These are phyloP conservation scores for Borealophlyctis nickersoniae DNA, from an alignment of 192 early-diverging fungal genomes.

Conservation along the genomic window DNA sequence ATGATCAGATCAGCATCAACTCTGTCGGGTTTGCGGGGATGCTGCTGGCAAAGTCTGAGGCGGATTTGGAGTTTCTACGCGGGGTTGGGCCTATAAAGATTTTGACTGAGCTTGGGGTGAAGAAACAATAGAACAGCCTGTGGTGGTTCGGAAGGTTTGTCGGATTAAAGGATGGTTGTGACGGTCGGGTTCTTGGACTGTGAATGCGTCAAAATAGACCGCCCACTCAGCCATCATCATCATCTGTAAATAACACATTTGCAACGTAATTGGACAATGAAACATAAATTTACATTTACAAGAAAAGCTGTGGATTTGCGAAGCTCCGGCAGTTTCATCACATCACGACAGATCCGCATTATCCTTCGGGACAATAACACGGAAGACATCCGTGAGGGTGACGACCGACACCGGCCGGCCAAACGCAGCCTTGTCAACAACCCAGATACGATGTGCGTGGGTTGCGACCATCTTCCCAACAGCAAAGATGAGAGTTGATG, in stretches of 20 bases:
- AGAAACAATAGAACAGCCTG: too few relatives aligned
- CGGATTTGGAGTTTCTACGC: slow-evolving; percentile 41
- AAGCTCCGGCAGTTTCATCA: too few relatives aligned
- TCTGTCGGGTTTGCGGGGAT: slow-evolving; percentile 66
- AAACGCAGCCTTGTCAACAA: slow-evolving; percentile 34
- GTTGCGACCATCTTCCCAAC: slow-evolving; percentile 79
- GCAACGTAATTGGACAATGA: too few relatives aligned
- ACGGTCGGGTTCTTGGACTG: too few relatives aligned
- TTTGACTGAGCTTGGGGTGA: slow-evolving; percentile 42
- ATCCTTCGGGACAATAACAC: slow-evolving; percentile 45
- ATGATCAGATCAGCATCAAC: slow-evolving; percentile 53
- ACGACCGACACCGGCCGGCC: slow-evolving; percentile 67
- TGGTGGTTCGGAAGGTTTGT: too few relatives aligned
- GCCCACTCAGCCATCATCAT: too few relatives aligned
- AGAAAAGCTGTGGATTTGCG: too few relatives aligned
- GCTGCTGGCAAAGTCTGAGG: slow-evolving; percentile 51
- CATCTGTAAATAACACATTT: too few relatives aligned
- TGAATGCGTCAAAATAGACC: too few relatives aligned
- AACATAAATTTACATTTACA: too few relatives aligned
- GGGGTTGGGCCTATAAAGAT: slow-evolving; percentile 38
- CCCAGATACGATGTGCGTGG: slow-evolving; percentile 79
- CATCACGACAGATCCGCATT: too few relatives aligned
- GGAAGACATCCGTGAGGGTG: slow-evolving; percentile 75
- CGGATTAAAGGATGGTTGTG: too few relatives aligned
- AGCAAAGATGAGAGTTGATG: slow-evolving; percentile 67